These are phyloP conservation scores for Massarina eburnea DNA, from an alignment of 2,329 filamentous ascomycete species.

Conservation along the genomic window DNA sequence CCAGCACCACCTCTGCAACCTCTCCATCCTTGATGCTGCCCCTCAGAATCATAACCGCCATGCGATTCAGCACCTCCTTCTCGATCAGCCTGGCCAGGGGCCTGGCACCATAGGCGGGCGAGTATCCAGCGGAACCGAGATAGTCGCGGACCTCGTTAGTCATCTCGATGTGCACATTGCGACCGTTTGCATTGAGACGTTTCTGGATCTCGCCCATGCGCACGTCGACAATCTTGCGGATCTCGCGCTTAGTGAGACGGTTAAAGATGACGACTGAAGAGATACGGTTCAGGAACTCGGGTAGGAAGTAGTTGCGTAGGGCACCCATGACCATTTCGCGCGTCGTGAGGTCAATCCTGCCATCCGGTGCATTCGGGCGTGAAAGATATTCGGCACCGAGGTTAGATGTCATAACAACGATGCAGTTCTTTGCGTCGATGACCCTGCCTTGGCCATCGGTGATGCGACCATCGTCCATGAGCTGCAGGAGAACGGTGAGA, in stretches of 20 bases:
- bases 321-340: slow-evolving; percentile 87
- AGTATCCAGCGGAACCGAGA: slow-evolving; percentile 87
- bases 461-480: slow-evolving; percentile 98
- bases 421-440: slow-evolving; percentile 95
- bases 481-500: slow-evolving; percentile 93
- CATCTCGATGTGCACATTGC: slow-evolving; percentile 83
- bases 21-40: slow-evolving; percentile 86
- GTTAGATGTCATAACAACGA: slow-evolving; percentile 99
- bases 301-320: slow-evolving; percentile 93
- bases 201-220: slow-evolving; percentile 87
- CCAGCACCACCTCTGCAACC: slow-evolving; percentile 73
- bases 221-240: slow-evolving; percentile 93
- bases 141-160: slow-evolving; percentile 88
- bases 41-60: slow-evolving; percentile 88
- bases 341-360: slow-evolving; percentile 82
- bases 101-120: slow-evolving; percentile 89
- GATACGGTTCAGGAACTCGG: slow-evolving; percentile 98
- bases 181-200: slow-evolving; percentile 79
- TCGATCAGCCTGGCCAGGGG: slow-evolving; percentile 89
- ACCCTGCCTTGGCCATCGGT: slow-evolving; percentile 96
- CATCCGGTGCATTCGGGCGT: slow-evolving; percentile 74
- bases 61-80: slow-evolving; percentile 91
- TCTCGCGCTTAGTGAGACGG: slow-evolving; percentile 84
- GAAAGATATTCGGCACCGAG: slow-evolving; percentile 91
- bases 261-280: slow-evolving; percentile 98